phyloP scores from a whole-genome alignment of 2,329 filamentous ascomycete genomes.

The Ceratocystis huliohia region DNA sequence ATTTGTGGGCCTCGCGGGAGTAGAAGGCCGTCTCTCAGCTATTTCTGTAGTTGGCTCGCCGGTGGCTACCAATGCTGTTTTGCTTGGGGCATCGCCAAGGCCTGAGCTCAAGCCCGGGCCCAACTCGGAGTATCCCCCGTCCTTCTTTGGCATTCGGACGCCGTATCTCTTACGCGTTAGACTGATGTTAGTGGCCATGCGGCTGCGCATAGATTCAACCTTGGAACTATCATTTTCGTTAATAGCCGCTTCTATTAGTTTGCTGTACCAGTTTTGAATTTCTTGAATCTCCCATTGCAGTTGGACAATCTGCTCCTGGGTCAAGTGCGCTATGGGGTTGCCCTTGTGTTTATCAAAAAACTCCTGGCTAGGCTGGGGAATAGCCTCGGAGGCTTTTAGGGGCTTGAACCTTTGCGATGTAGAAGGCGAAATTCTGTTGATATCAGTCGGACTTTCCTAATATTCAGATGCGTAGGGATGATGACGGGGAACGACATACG shows the following conservation, averaged over 20 bases:
- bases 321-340: constrained; percentile 11
- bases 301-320: neutral
- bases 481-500: too few relatives aligned
- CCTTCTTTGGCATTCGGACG: constrained; percentile 33
- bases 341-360: constrained; percentile 1
- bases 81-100: too few relatives aligned
- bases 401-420: neutral
- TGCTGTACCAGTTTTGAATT: neutral
- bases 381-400: neutral
- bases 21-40: too few relatives aligned
- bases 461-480: neutral
- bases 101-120: neutral
- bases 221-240: constrained; percentile 22
- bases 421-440: neutral
- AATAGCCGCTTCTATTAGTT: neutral
- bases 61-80: constrained; percentile 29
- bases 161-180: constrained; percentile 46
- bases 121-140: constrained; percentile 22
- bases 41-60: neutral
- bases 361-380: neutral
- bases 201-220: constrained; percentile 37
- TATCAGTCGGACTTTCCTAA: neutral
- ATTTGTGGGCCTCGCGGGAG: too few relatives aligned
- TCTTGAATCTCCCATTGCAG: constrained; percentile 8
- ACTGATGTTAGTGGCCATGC: constrained; percentile 43